Evolutionary conservation across 176 grass and related monocot species (phyloP), one percentile per base, ranked within the genome.

Genomic region (Phoenix roebelenii): DNA sequence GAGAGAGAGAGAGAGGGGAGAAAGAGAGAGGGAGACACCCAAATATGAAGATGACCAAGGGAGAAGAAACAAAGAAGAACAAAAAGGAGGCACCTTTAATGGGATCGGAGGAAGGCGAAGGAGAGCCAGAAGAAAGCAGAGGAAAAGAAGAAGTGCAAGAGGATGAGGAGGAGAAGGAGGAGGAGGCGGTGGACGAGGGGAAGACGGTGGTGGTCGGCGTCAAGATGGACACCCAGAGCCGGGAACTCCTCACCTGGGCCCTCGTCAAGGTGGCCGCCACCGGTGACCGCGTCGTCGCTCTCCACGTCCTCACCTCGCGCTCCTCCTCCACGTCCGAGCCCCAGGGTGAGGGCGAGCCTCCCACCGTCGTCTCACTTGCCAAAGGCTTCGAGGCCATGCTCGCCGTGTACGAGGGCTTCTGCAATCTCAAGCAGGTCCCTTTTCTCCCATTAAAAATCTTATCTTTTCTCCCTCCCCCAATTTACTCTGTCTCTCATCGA

Each of bases 361-460:
- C 65, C 25, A 18, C 65, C 18, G 65, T 68, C n/a, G 15, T 68
- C 18, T 54, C 52, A 1, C 28, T 68, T 25, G 65, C 51, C 28
- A 56, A 79, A 14, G 79, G 86, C 53, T 80, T 98, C 70, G 79
- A 92, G 63, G 65, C 70, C 82, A 93, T 98, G 94, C 82, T 93
- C 28, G 79, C 60, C 52, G 94, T 89, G 51, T 98, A 98, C 60
- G 79, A 89, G 53, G 94, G 82, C 0, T 93, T 98, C 73, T 98
- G 94, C 82, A 85, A 83, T 39, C 88, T 98, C 69, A 93, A 98
- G 77, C 94, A 93, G 93, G 93, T 97, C 52, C 49, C 0, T 50
- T 15, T 18, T 48, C 4, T 1, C 29, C 14, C 51, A 12, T 60
- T 24, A 9, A 28, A 44, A 54, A 23, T 61, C 2, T 2, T 1